phyloP scores from a whole-genome alignment of 129 eudicot genomes.

The Artemisia annua region DNA sequence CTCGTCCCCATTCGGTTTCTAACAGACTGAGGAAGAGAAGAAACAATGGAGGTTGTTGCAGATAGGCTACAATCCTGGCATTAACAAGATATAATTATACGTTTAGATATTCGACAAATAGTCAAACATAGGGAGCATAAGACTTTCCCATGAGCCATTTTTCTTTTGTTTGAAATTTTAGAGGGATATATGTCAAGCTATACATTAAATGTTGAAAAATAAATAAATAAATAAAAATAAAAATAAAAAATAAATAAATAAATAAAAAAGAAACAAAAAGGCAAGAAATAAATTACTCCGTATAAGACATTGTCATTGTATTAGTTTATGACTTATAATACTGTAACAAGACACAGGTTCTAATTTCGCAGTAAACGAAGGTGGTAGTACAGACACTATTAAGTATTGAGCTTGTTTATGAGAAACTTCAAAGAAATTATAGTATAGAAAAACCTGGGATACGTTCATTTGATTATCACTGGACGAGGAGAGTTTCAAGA shows the following conservation, averaged over 20 bases:
- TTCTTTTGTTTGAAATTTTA: neutral
- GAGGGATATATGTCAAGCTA: no score
- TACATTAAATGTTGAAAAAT: no score
- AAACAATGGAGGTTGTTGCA: constrained; percentile 54
- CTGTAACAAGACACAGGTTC: neutral
- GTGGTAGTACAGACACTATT: neutral
- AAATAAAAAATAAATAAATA: no score
- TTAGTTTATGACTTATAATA: no score
- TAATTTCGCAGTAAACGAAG: neutral
- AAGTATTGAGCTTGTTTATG: neutral
- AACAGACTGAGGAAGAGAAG: constrained; percentile 57
- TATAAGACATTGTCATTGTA: no score
- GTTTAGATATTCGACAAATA: neutral
- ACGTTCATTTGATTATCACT: constrained; percentile 48
- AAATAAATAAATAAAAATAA: no score
- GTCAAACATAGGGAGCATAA: constrained; percentile 8
- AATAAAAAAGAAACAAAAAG: neutral
- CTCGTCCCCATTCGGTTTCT: constrained; percentile 52
- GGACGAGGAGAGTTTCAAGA: constrained; percentile 54
- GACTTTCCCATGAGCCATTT: neutral
- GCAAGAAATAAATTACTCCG: no score
- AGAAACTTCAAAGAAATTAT: neutral
- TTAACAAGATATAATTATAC: neutral
- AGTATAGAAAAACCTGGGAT: constrained; percentile 53
- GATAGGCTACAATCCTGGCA: constrained; percentile 74